A percentile compares a stretch with the other conserved stretches of the same genome.
Evolutionary conservation across 2,329 filamentous ascomycete species (phyloP).

Genomic region (Talaromyces sp.): DNA sequence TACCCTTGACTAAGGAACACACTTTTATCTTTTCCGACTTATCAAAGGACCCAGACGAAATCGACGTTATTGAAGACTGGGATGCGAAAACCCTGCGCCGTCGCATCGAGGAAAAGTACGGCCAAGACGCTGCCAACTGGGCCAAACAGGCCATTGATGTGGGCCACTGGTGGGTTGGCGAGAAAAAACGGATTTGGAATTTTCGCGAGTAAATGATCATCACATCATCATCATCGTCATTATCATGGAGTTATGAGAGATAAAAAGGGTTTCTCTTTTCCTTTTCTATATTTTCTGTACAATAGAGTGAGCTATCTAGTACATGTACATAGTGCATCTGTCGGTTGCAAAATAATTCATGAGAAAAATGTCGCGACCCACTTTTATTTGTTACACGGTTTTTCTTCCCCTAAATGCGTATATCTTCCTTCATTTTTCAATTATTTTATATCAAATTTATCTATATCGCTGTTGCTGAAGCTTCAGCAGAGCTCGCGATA

Average conservation of each 20-base stretch:
- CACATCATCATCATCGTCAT: background rate
- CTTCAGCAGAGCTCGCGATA: too few relatives aligned
- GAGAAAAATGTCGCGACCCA: too few relatives aligned
- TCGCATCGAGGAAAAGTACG: slow-evolving; percentile 20
- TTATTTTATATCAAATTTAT: too few relatives aligned
- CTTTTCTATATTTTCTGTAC: background rate
- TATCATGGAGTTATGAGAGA: background rate
- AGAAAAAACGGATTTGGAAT: slow-evolving; percentile 24
- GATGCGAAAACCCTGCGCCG: slow-evolving; percentile 22
- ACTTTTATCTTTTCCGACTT: slow-evolving; percentile 32
- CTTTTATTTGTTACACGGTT: too few relatives aligned
- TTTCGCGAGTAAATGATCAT: slow-evolving; percentile 11
- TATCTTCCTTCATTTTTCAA: too few relatives aligned
- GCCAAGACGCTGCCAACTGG: slow-evolving; percentile 32
- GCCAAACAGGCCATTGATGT: slow-evolving; percentile 30
- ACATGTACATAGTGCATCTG: background rate
- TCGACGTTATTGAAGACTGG: slow-evolving; percentile 27
- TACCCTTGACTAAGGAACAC: slow-evolving; percentile 73
- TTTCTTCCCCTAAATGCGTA: too few relatives aligned
- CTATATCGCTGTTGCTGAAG: too few relatives aligned
- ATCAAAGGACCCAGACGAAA: slow-evolving; percentile 29
- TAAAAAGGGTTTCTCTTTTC: background rate
- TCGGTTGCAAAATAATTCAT: too few relatives aligned
- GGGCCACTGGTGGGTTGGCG: slow-evolving; percentile 34
- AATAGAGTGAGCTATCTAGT: background rate